Conservation (phyloP, 2,329 filamentous ascomycete genomes). For the Penicillium palitans region DNA sequence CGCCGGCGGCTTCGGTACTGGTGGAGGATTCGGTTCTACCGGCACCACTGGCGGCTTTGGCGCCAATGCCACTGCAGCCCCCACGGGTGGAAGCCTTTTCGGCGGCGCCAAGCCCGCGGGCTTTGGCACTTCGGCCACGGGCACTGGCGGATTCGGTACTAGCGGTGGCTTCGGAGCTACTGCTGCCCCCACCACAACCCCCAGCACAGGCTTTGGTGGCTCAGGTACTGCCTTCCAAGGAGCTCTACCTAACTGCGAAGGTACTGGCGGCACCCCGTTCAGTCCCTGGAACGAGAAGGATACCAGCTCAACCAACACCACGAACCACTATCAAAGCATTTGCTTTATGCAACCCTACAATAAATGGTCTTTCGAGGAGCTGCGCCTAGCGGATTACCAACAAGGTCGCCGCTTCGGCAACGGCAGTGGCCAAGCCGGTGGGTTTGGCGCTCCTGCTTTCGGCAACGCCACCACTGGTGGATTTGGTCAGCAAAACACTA, state of each 20-base stretch:
- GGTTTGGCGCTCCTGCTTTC: slow-evolving; percentile 71
- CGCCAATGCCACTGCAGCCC: slow-evolving; percentile 24
- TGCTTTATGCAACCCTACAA: slow-evolving; percentile 56
- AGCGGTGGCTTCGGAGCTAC: slow-evolving; percentile 33
- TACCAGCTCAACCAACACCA: slow-evolving; percentile 32
- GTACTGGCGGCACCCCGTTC: slow-evolving; percentile 50
- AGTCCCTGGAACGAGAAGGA: slow-evolving; percentile 50
- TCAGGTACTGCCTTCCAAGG: slow-evolving; percentile 46
- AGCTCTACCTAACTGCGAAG: slow-evolving; percentile 43
- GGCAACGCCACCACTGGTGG: slow-evolving; percentile 40
- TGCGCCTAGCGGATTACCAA: slow-evolving; percentile 81
- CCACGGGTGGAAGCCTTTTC: slow-evolving; percentile 41
- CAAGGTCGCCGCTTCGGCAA: slow-evolving; percentile 84
- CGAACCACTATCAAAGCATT: slow-evolving; percentile 52
- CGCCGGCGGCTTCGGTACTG: slow-evolving; percentile 32
- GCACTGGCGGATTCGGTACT: slow-evolving; percentile 27
- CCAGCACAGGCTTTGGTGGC: slow-evolving; percentile 37
- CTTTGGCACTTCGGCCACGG: slow-evolving; percentile 24
- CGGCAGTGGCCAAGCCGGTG: slow-evolving; percentile 73
- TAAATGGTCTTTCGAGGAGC: slow-evolving; percentile 84
- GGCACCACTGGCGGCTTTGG: slow-evolving; percentile 30
- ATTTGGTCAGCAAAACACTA: slow-evolving; percentile 43
- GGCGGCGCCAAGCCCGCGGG: slow-evolving; percentile 30
- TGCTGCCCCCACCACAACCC: slow-evolving; percentile 8
- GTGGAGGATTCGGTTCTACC: slow-evolving; percentile 32